These are phyloP conservation scores for Carex scoparia DNA, from an alignment of 176 grass and related monocot genomes.

Conservation along the genomic window DNA sequence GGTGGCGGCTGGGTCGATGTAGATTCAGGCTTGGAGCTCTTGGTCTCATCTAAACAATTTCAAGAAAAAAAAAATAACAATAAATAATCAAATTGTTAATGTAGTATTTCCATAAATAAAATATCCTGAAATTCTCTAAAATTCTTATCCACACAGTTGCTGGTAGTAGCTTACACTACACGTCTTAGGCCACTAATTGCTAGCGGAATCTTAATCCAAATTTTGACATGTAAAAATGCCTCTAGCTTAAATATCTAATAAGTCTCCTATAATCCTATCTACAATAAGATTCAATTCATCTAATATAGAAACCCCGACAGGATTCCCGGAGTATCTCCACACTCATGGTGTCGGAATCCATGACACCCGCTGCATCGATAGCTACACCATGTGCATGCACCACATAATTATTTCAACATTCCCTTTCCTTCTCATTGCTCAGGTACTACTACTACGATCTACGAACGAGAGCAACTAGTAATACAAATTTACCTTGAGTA, in stretches of 20 bases:
- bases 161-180: background rate
- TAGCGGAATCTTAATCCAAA: background rate
- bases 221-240: background rate
- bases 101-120: slow-evolving; percentile 10
- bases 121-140: background rate
- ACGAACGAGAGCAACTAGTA: background rate
- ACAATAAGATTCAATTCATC: background rate
- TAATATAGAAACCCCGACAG: background rate
- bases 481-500: slow-evolving; percentile 17
- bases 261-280: background rate
- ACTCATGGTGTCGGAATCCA: background rate
- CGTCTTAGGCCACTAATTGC: background rate
- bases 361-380: background rate
- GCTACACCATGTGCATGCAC: background rate
- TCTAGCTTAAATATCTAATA: background rate
- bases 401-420: background rate
- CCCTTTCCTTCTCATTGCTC: background rate
- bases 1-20: slow-evolving; percentile 24
- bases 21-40: slow-evolving; percentile 36
- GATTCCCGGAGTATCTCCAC: background rate
- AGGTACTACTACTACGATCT: background rate
- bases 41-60: slow-evolving; percentile 49
- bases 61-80: background rate
- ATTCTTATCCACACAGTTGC: background rate
- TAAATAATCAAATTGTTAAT: background rate